These are phyloP conservation scores for Leptographium radiaticola DNA, from an alignment of 2,329 filamentous ascomycete species.

Conservation along the genomic window DNA sequence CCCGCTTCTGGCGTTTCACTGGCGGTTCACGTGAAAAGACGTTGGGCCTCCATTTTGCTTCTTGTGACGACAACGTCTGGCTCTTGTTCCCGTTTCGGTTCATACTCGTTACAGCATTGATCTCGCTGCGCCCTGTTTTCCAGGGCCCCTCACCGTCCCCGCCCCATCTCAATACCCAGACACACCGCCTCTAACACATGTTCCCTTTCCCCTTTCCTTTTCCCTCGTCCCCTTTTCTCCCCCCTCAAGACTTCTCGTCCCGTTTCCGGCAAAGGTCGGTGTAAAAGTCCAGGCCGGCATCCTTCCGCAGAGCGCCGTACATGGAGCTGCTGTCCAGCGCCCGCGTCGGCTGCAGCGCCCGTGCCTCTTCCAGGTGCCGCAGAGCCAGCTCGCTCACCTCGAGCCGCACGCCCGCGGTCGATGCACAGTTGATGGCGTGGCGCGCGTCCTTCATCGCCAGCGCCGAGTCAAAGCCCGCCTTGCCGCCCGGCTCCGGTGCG, in stretches of 20 bases:
- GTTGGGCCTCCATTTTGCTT: too few species aligned
- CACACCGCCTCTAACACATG: too few species aligned
- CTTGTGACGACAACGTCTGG: too few species aligned
- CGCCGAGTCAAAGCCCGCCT: slow-evolving; percentile 2
- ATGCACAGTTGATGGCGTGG: slow-evolving; percentile 1
- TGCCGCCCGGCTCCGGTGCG: neutral
- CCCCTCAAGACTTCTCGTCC: neutral
- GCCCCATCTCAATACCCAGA: too few species aligned
- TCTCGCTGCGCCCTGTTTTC: too few species aligned
- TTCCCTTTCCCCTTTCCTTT: too few species aligned
- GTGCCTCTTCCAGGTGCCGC: slow-evolving; percentile 1
- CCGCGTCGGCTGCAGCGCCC: neutral
- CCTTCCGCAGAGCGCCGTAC: neutral
- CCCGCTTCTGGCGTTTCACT: too few species aligned
- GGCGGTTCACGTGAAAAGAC: too few species aligned
- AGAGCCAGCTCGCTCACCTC: slow-evolving; percentile 1
- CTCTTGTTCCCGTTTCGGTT: too few species aligned
- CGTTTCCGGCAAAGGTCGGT: slow-evolving; percentile 1
- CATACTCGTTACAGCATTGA: too few species aligned
- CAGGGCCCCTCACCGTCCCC: too few species aligned
- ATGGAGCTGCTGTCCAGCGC: slow-evolving; percentile 5
- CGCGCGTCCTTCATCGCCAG: slow-evolving; percentile 3
- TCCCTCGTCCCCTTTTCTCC: too few species aligned
- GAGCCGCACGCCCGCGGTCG: neutral
- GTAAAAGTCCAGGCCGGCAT: slow-evolving; percentile 3